Evolutionary conservation across 1,284 basidiomycete genomes (phyloP), one percentile per base, ranked within the genome.

Genomic region (Cutaneotrichosporon cutaneum): DNA sequence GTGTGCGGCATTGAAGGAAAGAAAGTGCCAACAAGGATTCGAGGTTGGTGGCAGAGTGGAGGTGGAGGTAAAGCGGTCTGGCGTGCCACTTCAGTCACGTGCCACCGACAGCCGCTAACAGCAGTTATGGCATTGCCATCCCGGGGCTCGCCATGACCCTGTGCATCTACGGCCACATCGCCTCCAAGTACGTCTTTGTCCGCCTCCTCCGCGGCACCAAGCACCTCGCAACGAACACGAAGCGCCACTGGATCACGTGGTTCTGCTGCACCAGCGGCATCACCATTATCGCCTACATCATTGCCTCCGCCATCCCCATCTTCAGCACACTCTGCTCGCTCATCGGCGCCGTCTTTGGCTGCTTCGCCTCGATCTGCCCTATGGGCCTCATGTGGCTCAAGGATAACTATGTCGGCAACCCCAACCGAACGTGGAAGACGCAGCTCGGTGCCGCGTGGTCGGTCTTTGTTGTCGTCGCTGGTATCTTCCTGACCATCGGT

Each of bases 81-180:
- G n/a, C n/a, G n/a, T n/a, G n/a, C n/a, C n/a, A n/a, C n/a, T n/a
- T n/a, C n/a, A n/a, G n/a, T n/a, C n/a, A n/a, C n/a, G n/a, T n/a
- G n/a, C n/a, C n/a, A n/a, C n/a, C n/a, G n/a, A n/a, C n/a, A 58
- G 80, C 10, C 76, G 75, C n/a, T 60, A 13, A 64, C 51, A n/a
- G 65, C 47, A 27, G 71, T 35, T 79, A 79, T 63, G 77, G 77
- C 21, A 63, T 80, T 35, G 75, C 72, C n/a, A 56, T 79, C 22
- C 75, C 74, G 0, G 75, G 70, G 16, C 65, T 79, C 3, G 47
- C 54, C 26, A 56, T 55, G 26, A 48, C 62, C 10, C 27, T 63
- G 11, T 48, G 44, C 33, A 63, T 63, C 44, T 63, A 42, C 56
- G 44, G 56, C 33, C 50, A 61, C 10, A 71, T 75, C 54, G 52